A percentile compares a stretch with the other conserved stretches of the same genome.
Conservation (phyloP, 2,329 filamentous ascomycete genomes). For the Hypoxylon sp. region DNA sequence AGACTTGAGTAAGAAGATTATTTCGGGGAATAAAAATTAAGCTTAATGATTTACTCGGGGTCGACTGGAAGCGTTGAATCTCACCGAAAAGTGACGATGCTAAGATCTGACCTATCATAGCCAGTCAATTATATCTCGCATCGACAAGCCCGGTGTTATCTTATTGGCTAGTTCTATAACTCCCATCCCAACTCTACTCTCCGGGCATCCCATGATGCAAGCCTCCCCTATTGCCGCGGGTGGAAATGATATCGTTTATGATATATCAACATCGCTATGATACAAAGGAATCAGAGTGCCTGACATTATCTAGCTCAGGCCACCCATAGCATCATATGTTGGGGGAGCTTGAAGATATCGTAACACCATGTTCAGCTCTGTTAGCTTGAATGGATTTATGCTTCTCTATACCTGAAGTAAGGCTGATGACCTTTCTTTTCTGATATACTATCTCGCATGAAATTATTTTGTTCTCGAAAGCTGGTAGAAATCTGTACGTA, state of each 20-base stretch:
- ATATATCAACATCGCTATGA: not conserved
- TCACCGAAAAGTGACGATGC: slow-evolving; percentile 21
- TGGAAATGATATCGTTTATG: slow-evolving; percentile 1
- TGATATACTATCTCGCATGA: not conserved
- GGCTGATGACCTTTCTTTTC: not conserved
- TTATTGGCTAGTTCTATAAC: slow-evolving; percentile 38
- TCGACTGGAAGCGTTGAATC: slow-evolving; percentile 18
- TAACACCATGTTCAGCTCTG: not conserved
- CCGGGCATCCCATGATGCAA: slow-evolving; percentile 7
- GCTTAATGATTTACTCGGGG: not conserved
- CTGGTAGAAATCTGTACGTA: not conserved
- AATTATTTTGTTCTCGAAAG: not conserved
- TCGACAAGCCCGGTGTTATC: slow-evolving; percentile 22
- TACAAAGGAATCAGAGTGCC: not conserved
- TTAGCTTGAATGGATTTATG: not conserved
- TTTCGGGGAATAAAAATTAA: slow-evolving; percentile 4
- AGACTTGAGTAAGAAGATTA: not conserved
- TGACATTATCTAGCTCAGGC: not conserved
- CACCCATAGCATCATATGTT: not conserved
- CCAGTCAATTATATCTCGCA: slow-evolving; percentile 20
- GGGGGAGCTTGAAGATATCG: not conserved
- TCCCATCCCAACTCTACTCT: slow-evolving; percentile 19
- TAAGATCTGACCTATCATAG: slow-evolving; percentile 38
- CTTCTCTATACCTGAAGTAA: not conserved
- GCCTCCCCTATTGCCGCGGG: slow-evolving; percentile 2